Conservation (phyloP, 2,329 filamentous ascomycete genomes). For the Fusarium sp. region DNA sequence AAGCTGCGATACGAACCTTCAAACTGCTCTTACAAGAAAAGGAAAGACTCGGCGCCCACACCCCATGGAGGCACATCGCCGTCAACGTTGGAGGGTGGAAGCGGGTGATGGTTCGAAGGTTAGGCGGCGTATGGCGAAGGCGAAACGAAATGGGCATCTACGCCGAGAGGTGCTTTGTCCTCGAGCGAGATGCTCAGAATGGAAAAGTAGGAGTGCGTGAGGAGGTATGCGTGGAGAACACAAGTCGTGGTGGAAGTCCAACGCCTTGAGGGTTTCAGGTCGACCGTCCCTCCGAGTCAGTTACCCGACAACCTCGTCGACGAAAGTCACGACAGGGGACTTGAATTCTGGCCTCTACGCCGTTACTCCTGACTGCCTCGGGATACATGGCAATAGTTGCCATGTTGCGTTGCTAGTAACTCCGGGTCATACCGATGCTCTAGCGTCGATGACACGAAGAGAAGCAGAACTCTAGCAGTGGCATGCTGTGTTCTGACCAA, state of each 20-base stretch:
- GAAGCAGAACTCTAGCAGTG: too few species aligned
- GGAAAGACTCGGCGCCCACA: constrained; percentile 17
- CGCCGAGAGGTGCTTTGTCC: constrained; percentile 58
- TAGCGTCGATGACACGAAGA: neutral
- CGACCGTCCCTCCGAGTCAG: neutral
- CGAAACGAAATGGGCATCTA: constrained; percentile 54
- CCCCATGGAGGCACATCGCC: constrained; percentile 53
- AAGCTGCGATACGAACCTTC: constrained; percentile 49
- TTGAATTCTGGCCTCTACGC: neutral
- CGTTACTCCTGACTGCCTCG: neutral
- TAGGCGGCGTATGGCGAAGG: constrained; percentile 53
- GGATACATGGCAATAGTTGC: neutral
- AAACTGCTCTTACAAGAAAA: constrained; percentile 47
- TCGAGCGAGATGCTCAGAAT: constrained; percentile 45
- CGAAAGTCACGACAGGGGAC: neutral
- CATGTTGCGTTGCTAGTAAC: neutral
- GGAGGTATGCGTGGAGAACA: constrained; percentile 42
- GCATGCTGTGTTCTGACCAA: neutral
- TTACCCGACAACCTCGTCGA: neutral
- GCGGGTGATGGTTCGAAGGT: constrained; percentile 55
- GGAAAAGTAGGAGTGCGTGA: constrained; percentile 41
- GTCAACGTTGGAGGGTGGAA: constrained; percentile 61
- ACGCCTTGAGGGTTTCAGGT: constrained; percentile 22
- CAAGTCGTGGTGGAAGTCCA: constrained; percentile 40
- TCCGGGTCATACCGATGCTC: neutral